Conservation (phyloP, 208 protist genomes). For the Crithidia brevicula region DNA sequence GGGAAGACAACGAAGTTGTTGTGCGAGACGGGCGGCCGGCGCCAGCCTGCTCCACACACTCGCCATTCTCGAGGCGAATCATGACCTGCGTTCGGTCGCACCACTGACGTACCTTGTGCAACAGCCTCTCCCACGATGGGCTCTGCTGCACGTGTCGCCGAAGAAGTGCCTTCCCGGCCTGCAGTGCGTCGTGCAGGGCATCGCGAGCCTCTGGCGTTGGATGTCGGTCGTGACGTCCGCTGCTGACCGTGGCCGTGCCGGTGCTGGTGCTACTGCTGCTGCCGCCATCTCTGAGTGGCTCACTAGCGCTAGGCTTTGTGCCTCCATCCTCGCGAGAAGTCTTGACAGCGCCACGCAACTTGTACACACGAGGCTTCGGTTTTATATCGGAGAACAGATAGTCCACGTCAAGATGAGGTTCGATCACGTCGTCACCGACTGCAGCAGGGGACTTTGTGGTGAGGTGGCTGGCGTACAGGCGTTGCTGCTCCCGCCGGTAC, state of each 20-base stretch:
- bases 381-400: slow-evolving; percentile 12
- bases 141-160: slow-evolving; percentile 23
- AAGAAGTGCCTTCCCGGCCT: slow-evolving; percentile 27
- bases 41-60: slow-evolving; percentile 27
- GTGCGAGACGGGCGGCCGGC: too few species aligned
- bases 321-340: not conserved
- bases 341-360: not conserved
- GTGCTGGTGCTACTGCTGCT: not conserved
- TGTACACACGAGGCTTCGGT: not conserved
- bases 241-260: not conserved
- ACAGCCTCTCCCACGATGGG: slow-evolving; percentile 36
- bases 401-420: slow-evolving; percentile 22
- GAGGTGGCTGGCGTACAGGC: slow-evolving; percentile 25
- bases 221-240: not conserved
- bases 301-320: too few species aligned
- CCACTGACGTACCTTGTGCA: slow-evolving; percentile 57
- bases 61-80: slow-evolving; percentile 31
- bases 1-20: too few species aligned
- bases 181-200: slow-evolving; percentile 27
- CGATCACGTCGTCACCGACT: not conserved
- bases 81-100: slow-evolving; percentile 48
- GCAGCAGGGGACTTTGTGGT: not conserved
- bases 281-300: too few species aligned
- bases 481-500: slow-evolving; percentile 31
- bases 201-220: not conserved